phyloP scores from a whole-genome alignment of 768 basidiomycete species.

The Cystobasidium onofrii region DNA sequence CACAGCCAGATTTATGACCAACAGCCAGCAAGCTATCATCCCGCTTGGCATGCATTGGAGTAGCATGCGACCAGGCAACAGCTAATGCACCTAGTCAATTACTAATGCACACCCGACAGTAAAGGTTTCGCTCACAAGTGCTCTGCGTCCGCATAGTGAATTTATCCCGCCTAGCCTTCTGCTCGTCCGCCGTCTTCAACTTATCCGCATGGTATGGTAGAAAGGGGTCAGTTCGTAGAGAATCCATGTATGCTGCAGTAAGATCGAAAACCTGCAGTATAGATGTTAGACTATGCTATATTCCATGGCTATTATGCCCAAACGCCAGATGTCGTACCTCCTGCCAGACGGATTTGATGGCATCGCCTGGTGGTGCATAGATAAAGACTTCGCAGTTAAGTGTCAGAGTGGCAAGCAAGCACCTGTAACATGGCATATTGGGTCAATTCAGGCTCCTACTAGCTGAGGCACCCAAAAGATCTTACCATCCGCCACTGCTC shows the following conservation, averaged over 20 bases:
- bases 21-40: constrained; percentile 28
- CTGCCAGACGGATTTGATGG: not conserved
- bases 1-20: not conserved
- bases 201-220: not conserved
- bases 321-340: not conserved
- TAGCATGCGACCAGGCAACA: constrained; percentile 8
- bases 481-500: constrained; percentile 14
- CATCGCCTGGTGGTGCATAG: not conserved
- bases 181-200: not conserved
- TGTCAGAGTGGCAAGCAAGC: constrained; percentile 13
- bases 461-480: too few relatives aligned
- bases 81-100: not conserved
- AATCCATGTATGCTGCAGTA: not conserved
- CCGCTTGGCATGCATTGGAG: not conserved
- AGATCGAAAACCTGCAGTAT: constrained; percentile 17
- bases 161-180: not conserved
- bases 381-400: constrained; percentile 16
- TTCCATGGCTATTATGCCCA: too few relatives aligned
- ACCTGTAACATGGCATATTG: not conserved
- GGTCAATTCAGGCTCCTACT: not conserved
- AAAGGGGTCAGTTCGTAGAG: not conserved
- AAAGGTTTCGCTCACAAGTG: constrained; percentile 18
- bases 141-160: not conserved
- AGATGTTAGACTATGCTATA: too few relatives aligned
- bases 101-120: not conserved